A percentile compares a stretch with the other conserved stretches of the same genome.
phyloP scores from a whole-genome alignment of 768 basidiomycete genomes.

The Leccinum incarnatum region DNA sequence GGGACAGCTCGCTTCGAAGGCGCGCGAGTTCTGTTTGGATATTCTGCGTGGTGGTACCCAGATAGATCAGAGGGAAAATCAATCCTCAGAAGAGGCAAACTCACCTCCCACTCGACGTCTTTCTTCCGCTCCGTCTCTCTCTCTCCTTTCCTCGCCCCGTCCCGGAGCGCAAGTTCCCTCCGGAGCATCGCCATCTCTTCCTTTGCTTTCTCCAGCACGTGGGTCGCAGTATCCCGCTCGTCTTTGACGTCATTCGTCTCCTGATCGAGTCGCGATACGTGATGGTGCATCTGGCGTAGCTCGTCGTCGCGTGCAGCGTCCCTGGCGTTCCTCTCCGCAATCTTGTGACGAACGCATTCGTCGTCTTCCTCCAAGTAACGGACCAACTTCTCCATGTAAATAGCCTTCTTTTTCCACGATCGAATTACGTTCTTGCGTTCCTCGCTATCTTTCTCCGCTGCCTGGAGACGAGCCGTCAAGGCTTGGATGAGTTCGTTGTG shows the following conservation, averaged over 20 bases:
- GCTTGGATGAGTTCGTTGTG: constrained; percentile 70
- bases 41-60: background rate
- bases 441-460: constrained; percentile 60
- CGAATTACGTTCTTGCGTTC: constrained; percentile 54
- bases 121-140: background rate
- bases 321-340: constrained; percentile 79
- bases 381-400: constrained; percentile 67
- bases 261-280: constrained; percentile 72
- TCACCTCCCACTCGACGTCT: background rate
- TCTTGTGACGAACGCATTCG: constrained; percentile 78
- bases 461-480: constrained; percentile 51
- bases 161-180: background rate
- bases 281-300: constrained; percentile 73
- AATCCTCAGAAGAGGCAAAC: background rate
- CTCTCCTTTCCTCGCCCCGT: background rate
- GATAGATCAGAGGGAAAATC: background rate
- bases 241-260: constrained; percentile 53
- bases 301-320: constrained; percentile 79
- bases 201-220: constrained; percentile 40
- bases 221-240: constrained; percentile 42
- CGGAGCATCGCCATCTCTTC: constrained; percentile 63
- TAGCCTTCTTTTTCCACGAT: constrained; percentile 74
- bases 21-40: background rate
- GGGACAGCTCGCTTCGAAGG: background rate
- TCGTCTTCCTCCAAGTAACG: constrained; percentile 81